These are phyloP conservation scores for Teunomyces aglyptinius DNA, from an alignment of 805 yeast species.

Conservation along the genomic window DNA sequence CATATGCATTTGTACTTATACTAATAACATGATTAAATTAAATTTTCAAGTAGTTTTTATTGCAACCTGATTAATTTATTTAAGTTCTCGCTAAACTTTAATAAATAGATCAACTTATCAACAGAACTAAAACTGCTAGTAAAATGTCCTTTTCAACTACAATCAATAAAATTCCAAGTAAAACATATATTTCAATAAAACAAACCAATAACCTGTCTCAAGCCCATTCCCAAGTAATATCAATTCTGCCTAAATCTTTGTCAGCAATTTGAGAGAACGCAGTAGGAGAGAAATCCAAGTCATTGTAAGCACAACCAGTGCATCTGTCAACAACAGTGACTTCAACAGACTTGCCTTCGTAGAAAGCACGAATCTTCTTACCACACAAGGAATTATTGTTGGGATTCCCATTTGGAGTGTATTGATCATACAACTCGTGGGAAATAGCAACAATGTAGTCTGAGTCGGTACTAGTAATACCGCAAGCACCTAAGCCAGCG, in stretches of 20 bases:
- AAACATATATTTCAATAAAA: background rate
- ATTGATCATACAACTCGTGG: conserved; percentile 36
- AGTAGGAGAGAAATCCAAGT: conserved; percentile 59
- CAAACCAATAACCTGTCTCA: background rate
- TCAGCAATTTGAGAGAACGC: conserved; percentile 56
- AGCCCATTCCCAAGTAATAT: conserved; percentile 48
- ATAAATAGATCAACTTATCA: too few species aligned
- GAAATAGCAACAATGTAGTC: conserved; percentile 57
- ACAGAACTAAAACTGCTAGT: too few species aligned
- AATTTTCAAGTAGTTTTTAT: background rate
- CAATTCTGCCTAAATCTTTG: conserved; percentile 51
- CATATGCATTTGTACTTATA: background rate
- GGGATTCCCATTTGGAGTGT: conserved; percentile 32
- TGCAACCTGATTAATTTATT: background rate
- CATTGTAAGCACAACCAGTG: conserved; percentile 49
- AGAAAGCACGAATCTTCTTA: conserved; percentile 45
- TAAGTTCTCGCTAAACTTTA: too few species aligned
- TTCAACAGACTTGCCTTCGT: conserved; percentile 49
- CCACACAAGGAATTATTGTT: conserved; percentile 55
- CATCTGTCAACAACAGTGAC: conserved; percentile 61
- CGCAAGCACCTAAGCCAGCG: conserved; percentile 56
- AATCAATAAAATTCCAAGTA: background rate
- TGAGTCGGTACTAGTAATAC: conserved; percentile 40
- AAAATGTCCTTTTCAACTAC: too few species aligned
- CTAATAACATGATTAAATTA: background rate